Percentiles rank a stretch among this genome's conserved stretches.
Evolutionary conservation across 805 yeast species (phyloP).

Genomic region (Middelhovenomyces tepae): DNA sequence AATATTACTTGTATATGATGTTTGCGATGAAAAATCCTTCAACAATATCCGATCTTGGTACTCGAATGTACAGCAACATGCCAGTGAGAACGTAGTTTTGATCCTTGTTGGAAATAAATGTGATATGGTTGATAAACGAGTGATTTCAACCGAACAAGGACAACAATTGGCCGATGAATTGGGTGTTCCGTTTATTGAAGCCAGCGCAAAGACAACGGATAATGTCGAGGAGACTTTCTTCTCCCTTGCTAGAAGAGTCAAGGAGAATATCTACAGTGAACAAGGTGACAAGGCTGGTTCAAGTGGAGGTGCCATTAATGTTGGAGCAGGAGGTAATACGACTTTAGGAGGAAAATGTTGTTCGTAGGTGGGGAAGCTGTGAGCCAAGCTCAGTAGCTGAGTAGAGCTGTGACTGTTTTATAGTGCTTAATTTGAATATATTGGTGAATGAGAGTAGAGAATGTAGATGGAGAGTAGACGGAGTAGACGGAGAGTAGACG

Average conservation of each 20-base stretch:
- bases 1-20: constrained; percentile 92
- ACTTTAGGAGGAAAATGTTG: no score
- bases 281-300: constrained; percentile 23
- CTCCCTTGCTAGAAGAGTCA: constrained; percentile 77
- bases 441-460: no score
- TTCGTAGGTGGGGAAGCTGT: no score
- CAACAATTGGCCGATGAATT: constrained; percentile 77
- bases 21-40: constrained; percentile 93
- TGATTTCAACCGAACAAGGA: constrained; percentile 85
- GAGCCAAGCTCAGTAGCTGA: no score
- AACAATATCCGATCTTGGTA: constrained; percentile 92
- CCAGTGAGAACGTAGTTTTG: constrained; percentile 90
- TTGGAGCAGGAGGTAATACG: no score
- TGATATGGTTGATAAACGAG: constrained; percentile 83
- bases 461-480: no score
- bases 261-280: constrained; percentile 57
- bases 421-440: no score
- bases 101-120: constrained; percentile 93
- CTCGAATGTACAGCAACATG: constrained; percentile 92
- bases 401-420: no score
- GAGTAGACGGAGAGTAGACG: no score
- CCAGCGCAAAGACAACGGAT: constrained; percentile 88
- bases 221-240: constrained; percentile 90
- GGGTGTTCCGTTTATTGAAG: constrained; percentile 87
- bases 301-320: constrained; percentile 24